Conservation (phyloP, 768 basidiomycete genomes). For the Lepiota brunneoincarnata region DNA sequence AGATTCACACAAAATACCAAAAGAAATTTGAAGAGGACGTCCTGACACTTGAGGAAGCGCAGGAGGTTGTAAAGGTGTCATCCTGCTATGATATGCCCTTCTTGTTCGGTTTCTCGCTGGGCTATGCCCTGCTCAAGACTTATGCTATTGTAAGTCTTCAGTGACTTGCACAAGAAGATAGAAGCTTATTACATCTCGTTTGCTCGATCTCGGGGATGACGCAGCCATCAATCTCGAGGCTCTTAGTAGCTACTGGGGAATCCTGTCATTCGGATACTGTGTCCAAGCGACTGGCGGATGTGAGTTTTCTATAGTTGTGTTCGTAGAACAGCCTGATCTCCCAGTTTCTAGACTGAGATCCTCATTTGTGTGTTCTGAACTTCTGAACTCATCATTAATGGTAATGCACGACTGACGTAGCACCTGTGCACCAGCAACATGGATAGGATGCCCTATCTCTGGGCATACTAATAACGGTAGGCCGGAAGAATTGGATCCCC, state of each 20-base stretch:
- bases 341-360: constrained; percentile 36
- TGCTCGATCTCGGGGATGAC: background rate
- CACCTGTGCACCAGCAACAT: constrained; percentile 22
- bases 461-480: constrained; percentile 10
- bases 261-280: constrained; percentile 31
- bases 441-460: constrained; percentile 26
- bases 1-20: constrained; percentile 37
- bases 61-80: constrained; percentile 34
- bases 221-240: constrained; percentile 45
- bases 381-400: background rate
- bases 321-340: background rate
- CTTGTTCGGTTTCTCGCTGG: constrained; percentile 34
- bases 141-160: constrained; percentile 39
- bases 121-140: constrained; percentile 54
- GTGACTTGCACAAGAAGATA: background rate
- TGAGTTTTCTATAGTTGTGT: constrained; percentile 24
- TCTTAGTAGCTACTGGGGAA: constrained; percentile 40
- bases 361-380: constrained; percentile 31
- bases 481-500: constrained; percentile 24
- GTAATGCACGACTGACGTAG: background rate
- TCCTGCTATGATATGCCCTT: constrained; percentile 43
- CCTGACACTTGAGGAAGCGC: constrained; percentile 45
- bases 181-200: background rate
- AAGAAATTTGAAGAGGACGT: constrained; percentile 32
- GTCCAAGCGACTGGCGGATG: constrained; percentile 45